A percentile compares a stretch with the other conserved stretches of the same genome.
Evolutionary conservation across 306 rosid species (phyloP).

Genomic region (Rubus parviflorus): DNA sequence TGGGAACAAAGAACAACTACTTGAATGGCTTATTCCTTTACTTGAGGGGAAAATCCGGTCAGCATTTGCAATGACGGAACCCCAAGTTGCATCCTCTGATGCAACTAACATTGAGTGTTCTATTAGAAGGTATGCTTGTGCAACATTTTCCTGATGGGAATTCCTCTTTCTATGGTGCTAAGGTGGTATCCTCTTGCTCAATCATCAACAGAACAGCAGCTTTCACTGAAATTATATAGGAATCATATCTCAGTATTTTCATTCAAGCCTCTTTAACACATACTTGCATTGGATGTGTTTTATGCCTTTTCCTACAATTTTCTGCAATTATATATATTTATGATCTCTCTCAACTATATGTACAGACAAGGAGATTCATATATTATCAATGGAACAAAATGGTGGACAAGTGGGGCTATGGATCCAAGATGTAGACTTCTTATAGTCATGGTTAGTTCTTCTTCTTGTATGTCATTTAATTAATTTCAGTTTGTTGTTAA

Average conservation of each 20-base stretch:
- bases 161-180: conserved; percentile 5
- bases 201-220: background rate
- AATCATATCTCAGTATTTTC: background rate
- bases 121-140: conserved; percentile 61
- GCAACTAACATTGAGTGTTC: conserved; percentile 92
- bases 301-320: background rate
- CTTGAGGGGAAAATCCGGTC: conserved; percentile 93
- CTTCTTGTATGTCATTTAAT: conserved; percentile 23
- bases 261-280: background rate
- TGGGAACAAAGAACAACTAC: conserved; percentile 76
- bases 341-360: conserved; percentile 9
- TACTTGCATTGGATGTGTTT: background rate
- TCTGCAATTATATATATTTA: background rate
- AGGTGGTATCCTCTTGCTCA: background rate
- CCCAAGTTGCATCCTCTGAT: conserved; percentile 90
- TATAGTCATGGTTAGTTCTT: conserved; percentile 76
- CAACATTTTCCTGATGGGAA: conserved; percentile 12
- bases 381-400: conserved; percentile 81
- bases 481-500: conserved; percentile 10
- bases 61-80: conserved; percentile 97
- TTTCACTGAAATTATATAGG: background rate
- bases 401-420: conserved; percentile 99
- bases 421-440: conserved; percentile 95
- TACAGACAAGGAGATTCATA: conserved; percentile 78
- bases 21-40: conserved; percentile 88